Evolutionary conservation across 2,329 filamentous ascomycete genomes (phyloP).

Genomic region (Clarireedia hainanense): DNA sequence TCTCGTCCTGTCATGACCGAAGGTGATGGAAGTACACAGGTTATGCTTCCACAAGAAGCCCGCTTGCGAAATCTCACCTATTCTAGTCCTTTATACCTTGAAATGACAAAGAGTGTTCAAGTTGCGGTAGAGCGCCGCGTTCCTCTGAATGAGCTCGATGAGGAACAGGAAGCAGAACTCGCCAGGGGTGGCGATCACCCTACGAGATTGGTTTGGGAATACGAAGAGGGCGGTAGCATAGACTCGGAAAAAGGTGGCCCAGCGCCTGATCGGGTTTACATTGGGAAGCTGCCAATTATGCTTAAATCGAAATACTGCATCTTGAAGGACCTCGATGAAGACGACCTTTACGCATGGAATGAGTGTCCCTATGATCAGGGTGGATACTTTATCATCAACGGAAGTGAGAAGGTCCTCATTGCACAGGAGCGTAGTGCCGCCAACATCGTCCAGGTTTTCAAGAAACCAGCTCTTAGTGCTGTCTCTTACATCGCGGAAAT

Average conservation of each 20-base stretch:
- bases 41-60: constrained; percentile 88
- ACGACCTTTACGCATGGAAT: constrained; percentile 82
- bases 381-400: constrained; percentile 99
- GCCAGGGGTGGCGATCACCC: constrained; percentile 48
- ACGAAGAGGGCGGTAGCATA: constrained; percentile 36
- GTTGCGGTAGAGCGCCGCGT: constrained; percentile 72
- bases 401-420: constrained; percentile 96
- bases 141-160: constrained; percentile 59
- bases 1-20: constrained; percentile 88
- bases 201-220: constrained; percentile 52
- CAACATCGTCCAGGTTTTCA: constrained; percentile 98
- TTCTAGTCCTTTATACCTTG: constrained; percentile 81
- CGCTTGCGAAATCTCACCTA: constrained; percentile 95
- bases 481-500: constrained; percentile 95
- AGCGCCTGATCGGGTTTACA: constrained; percentile 58
- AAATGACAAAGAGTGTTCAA: constrained; percentile 77
- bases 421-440: constrained; percentile 95
- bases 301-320: constrained; percentile 95
- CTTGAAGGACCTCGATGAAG: constrained; percentile 72
- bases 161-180: constrained; percentile 50
- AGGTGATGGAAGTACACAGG: constrained; percentile 78
- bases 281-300: constrained; percentile 96
- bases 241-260: constrained; percentile 41
- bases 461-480: constrained; percentile 87
- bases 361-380: constrained; percentile 98